Base-by-base conservation (phyloP, 306 rosid genomes). In the Cicer arietinum region DNA sequence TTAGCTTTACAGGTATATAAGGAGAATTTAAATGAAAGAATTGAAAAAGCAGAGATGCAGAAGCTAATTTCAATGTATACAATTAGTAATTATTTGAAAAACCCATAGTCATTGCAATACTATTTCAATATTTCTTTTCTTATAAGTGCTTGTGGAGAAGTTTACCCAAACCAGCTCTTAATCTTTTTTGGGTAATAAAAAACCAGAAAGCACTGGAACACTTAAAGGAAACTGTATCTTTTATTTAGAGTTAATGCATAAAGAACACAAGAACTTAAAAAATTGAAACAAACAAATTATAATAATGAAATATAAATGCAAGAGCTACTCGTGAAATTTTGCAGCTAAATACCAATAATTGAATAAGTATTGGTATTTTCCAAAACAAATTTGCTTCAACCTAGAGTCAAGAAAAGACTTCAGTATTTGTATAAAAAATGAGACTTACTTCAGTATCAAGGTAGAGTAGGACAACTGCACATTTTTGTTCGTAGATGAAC, bases 401-500 rank as follows among this genome's bases (percentile, higher is more conserved):
- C 22, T 51, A 61, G 1, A 14, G 54, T 47, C 62, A 62, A 62
- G 41, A 56, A 68, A 53, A 71, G 17, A 78, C 71, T 59, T 7
- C 11, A 69, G 44, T 18, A 40, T 13, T 20, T 70, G 40, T 6
- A 20, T 40, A 59, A 16, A 41, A 61, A 60, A 51, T 59, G 5
- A 14, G 40, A 71, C 97, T 91, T 90, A 91, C 98, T 94, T 94
- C 76, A 94, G 90, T 77, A 94, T 77, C 81, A 91, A 80, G 79
- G 98, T 91, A 77, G 98, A 86, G 79, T 85, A 89, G 12, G 97
- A 79, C 75, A 94, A 66, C 72, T 90, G 95, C 83, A 94, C 65
- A 71, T 83, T 86, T 91, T 92, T 94, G 85, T 91, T 94, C 43
- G 96, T 74, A 67, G 97, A 86, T 47, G 93, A 79, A 89, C 67